These are phyloP conservation scores for Vigna reflexopilosa DNA, from an alignment of 306 rosid species.

Conservation along the genomic window DNA sequence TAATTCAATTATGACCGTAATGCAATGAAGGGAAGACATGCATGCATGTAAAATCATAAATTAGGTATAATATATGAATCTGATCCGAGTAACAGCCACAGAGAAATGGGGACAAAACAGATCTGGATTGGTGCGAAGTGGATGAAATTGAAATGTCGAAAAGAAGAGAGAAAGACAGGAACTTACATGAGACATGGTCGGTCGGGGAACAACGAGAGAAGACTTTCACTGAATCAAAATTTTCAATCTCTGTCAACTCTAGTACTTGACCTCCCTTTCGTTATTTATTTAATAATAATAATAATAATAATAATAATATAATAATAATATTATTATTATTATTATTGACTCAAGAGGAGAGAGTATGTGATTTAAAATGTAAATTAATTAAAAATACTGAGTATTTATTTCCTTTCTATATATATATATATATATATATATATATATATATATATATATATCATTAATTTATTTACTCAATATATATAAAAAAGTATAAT, in stretches of 20 bases:
- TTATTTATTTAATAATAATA: no score
- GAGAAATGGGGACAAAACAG: conserved; percentile 25
- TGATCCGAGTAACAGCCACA: conserved; percentile 2
- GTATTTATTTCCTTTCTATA: no score
- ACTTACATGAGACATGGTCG: conserved; percentile 51
- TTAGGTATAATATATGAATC: neutral
- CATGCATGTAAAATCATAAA: neutral
- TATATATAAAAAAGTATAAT: no score
- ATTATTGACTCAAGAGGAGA: no score
- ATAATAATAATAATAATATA: no score
- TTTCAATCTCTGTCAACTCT: conserved; percentile 5
- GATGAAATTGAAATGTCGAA: conserved; percentile 24
- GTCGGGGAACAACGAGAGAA: neutral
- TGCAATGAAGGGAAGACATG: conserved; percentile 5
- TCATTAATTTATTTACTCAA: no score
- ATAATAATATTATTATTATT: no score
- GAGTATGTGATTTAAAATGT: no score
- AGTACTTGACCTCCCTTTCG: neutral
- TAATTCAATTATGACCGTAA: neutral
- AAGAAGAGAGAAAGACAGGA: conserved; percentile 19
- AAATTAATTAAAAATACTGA: no score
- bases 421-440: no score
- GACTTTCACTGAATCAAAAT: neutral
- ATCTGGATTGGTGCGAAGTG: conserved; percentile 20
- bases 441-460: no score